Conservation (phyloP, 371 early-diverging fungal genomes). For the Rhizopus sp. region DNA sequence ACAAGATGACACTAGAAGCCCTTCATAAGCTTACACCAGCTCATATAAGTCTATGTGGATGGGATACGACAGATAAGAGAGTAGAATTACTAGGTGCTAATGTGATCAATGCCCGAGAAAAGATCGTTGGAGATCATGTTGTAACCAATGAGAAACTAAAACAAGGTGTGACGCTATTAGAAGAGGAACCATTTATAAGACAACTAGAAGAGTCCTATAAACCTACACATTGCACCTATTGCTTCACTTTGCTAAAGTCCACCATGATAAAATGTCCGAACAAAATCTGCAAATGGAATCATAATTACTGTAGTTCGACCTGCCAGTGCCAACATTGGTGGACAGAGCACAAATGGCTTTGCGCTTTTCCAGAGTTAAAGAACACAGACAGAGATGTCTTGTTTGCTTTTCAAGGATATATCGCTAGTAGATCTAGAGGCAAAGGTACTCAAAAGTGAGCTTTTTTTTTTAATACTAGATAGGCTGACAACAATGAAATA, state of each 20-base stretch:
- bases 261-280: neutral
- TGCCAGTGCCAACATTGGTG: slow-evolving; percentile 23
- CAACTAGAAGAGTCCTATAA: slow-evolving; percentile 6
- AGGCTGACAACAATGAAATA: neutral
- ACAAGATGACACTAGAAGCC: too few relatives aligned
- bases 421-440: slow-evolving; percentile 9
- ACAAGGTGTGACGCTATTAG: slow-evolving; percentile 9
- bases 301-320: slow-evolving; percentile 15
- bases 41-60: slow-evolving; percentile 11
- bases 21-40: slow-evolving; percentile 12
- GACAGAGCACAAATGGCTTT: slow-evolving; percentile 20
- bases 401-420: slow-evolving; percentile 26
- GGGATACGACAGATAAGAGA: neutral
- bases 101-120: neutral
- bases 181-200: slow-evolving; percentile 28
- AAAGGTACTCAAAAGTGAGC: slow-evolving; percentile 1
- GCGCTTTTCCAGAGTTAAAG: slow-evolving; percentile 19
- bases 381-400: slow-evolving; percentile 6
- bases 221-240: slow-evolving; percentile 13
- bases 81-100: neutral
- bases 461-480: neutral
- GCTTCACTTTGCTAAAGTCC: slow-evolving; percentile 8
- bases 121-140: slow-evolving; percentile 7
- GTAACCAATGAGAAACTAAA: slow-evolving; percentile 3
- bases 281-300: slow-evolving; percentile 11